Evolutionary conservation across 345 rosid genomes (phyloP).

Genomic region (Eucalyptus cloeziana): DNA sequence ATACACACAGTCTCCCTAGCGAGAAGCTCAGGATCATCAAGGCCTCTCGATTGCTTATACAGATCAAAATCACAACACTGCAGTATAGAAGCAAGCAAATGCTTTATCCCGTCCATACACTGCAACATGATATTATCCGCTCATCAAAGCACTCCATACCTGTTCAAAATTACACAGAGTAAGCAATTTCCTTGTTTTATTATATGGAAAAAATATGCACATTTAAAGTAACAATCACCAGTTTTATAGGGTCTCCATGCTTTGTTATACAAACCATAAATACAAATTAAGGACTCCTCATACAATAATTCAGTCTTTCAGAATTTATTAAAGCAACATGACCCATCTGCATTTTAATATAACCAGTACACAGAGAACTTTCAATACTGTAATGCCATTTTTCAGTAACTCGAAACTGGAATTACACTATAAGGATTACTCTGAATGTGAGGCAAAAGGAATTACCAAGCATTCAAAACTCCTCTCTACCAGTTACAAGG

Average conservation of each 20-base stretch:
- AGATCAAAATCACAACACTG: conserved; percentile 80
- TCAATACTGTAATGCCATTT: not conserved
- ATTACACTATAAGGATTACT: not conserved
- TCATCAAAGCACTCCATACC: conserved; percentile 78
- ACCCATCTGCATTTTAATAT: not conserved
- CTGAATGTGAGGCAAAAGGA: not conserved
- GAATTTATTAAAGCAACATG: not conserved
- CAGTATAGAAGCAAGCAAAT: conserved; percentile 43
- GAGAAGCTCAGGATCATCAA: conserved; percentile 83
- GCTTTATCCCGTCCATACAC: conserved; percentile 74
- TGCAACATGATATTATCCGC: conserved; percentile 63
- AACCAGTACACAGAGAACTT: not conserved
- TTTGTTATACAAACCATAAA: not conserved
- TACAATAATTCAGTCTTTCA: not conserved
- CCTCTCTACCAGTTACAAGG: not conserved
- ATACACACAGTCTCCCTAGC: conserved; percentile 97
- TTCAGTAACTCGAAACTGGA: not conserved
- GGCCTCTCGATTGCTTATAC: conserved; percentile 68
- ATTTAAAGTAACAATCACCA: not conserved
- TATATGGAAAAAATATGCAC: not conserved
- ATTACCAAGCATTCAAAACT: not conserved
- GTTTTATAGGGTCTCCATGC: not conserved
- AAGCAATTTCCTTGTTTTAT: not conserved
- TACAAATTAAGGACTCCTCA: not conserved
- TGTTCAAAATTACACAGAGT: conserved; percentile 8